Conservation (phyloP, 352 stramenopile species). For the Pythium angustatum region DNA sequence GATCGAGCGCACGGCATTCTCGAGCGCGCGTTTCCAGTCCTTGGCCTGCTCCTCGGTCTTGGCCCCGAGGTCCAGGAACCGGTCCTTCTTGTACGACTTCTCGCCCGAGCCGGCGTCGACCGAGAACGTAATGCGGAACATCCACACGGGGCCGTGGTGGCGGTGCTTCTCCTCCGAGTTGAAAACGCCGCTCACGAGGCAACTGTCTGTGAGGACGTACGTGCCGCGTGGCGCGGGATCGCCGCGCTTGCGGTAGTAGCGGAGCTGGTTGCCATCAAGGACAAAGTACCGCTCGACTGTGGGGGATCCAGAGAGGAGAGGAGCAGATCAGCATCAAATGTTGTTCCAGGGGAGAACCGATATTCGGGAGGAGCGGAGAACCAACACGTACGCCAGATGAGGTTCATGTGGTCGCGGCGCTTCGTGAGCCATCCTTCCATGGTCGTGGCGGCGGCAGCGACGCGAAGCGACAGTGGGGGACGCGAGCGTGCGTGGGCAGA, state of each 20-base stretch:
- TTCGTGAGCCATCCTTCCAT: slow-evolving; percentile 91
- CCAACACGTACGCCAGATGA: slow-evolving; percentile 79
- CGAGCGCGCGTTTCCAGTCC: slow-evolving; percentile 80
- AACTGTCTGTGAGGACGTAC: slow-evolving; percentile 84
- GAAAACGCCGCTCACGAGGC: slow-evolving; percentile 75
- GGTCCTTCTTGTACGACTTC: slow-evolving; percentile 89
- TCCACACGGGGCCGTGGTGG: slow-evolving; percentile 85
- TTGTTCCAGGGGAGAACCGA: neutral
- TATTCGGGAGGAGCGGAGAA: neutral
- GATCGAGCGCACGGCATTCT: slow-evolving; percentile 78
- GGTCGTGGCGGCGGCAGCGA: slow-evolving; percentile 1
- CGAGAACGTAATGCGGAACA: slow-evolving; percentile 89
- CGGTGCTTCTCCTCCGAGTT: slow-evolving; percentile 90
- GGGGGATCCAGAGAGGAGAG: neutral
- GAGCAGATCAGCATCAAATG: neutral
- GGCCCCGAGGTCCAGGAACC: slow-evolving; percentile 82
- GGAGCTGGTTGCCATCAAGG: slow-evolving; percentile 82
- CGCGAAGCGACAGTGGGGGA: neutral
- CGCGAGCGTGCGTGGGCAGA: neutral
- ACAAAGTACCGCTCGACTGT: slow-evolving; percentile 87
- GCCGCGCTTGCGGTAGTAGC: slow-evolving; percentile 86
- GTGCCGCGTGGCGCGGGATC: slow-evolving; percentile 80
- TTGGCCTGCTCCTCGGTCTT: slow-evolving; percentile 83
- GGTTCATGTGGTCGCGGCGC: slow-evolving; percentile 89
- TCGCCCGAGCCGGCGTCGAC: slow-evolving; percentile 55